Evolutionary conservation across 78 protist genomes (phyloP).

Genomic region (Bodo saltans): DNA sequence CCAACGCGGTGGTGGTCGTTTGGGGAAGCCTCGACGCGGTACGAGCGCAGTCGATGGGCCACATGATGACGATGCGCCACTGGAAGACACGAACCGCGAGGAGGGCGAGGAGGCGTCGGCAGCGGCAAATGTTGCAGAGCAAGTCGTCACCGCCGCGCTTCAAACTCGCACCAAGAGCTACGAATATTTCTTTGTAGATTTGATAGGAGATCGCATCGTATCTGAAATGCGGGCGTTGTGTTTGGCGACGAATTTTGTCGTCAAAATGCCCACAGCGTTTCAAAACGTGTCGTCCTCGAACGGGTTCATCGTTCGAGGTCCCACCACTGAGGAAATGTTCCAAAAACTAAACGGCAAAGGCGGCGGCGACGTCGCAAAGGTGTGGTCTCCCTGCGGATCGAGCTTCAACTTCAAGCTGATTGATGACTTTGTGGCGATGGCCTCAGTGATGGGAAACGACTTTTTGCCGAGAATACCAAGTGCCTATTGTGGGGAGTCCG

Average conservation of each 20-base stretch:
- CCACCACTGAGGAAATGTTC: background rate
- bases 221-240: too few species aligned
- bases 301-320: too few species aligned
- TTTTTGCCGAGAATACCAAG: constrained; percentile 97
- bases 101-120: background rate
- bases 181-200: too few species aligned
- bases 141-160: background rate
- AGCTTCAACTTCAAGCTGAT: constrained; percentile 60
- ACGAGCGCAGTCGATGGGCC: too few species aligned
- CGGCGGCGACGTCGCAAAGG: background rate
- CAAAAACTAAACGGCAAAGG: background rate
- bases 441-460: constrained; percentile 97
- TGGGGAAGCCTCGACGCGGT: too few species aligned
- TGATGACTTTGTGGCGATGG: constrained; percentile 94
- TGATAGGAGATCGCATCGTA: too few species aligned
- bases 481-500: constrained; percentile 61
- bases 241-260: too few species aligned
- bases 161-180: background rate
- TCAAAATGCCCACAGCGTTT: constrained; percentile 45
- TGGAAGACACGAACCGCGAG: background rate
- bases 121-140: background rate
- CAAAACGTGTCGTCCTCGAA: too few species aligned
- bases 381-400: too few species aligned
- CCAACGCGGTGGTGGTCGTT: background rate
- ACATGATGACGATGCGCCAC: background rate